Evolutionary conservation across 495 filamentous ascomycete species (phyloP).

Genomic region (Penicillium verhagenii): DNA sequence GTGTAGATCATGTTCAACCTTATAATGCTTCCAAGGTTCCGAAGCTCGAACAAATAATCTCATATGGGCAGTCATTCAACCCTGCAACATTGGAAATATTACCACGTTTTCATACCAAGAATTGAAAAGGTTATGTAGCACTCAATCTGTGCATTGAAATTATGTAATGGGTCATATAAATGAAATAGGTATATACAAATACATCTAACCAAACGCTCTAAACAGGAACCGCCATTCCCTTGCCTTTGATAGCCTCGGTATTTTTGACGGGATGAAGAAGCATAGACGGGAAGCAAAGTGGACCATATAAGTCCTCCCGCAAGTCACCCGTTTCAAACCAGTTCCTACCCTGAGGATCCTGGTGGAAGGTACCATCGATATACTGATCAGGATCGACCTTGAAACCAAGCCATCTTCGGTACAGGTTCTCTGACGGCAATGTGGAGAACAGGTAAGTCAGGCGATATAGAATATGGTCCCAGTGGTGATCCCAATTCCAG

Average conservation of each 20-base stretch:
- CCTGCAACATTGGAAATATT: no score
- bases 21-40: no score
- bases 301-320: conserved; percentile 6
- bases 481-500: conserved; percentile 15
- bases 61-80: no score
- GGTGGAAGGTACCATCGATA: conserved; percentile 1
- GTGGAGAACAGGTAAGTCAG: not conserved
- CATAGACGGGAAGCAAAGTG: conserved; percentile 4
- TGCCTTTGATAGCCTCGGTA: not conserved
- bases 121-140: no score
- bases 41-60: no score
- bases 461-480: conserved; percentile 1
- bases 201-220: no score
- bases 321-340: conserved; percentile 4
- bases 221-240: not conserved
- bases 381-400: not conserved
- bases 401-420: conserved; percentile 1
- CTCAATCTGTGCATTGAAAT: no score
- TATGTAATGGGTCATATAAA: no score
- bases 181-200: no score
- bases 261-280: not conserved
- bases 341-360: conserved; percentile 1
- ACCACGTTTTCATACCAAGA: no score
- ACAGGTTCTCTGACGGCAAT: not conserved
- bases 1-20: no score